These are phyloP conservation scores for Dimargaris xerosporica DNA, from an alignment of 192 early-diverging fungal species.

Conservation along the genomic window DNA sequence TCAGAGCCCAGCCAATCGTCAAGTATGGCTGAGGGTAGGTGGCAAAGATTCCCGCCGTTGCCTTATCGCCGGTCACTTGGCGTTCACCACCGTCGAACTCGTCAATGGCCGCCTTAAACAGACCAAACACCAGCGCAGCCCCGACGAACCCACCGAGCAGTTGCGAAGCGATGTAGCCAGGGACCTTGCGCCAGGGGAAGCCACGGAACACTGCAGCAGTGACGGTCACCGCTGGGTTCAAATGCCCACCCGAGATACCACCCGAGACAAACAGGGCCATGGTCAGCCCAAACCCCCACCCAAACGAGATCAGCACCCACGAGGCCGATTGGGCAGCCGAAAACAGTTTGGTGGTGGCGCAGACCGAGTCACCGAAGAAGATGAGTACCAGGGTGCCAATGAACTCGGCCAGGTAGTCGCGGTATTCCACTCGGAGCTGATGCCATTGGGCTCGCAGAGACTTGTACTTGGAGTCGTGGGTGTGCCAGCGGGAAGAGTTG, in stretches of 20 bases:
- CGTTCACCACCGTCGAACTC: slow-evolving; percentile 34
- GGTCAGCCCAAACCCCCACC: slow-evolving; percentile 45
- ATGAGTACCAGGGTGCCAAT: slow-evolving; percentile 54
- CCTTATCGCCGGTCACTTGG: slow-evolving; percentile 25
- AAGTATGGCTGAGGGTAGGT: slow-evolving; percentile 41
- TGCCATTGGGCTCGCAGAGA: not conserved
- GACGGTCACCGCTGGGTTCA: slow-evolving; percentile 66
- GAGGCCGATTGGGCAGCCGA: slow-evolving; percentile 23
- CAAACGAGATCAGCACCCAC: slow-evolving; percentile 38
- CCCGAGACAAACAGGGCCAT: slow-evolving; percentile 46
- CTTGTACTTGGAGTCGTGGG: no score
- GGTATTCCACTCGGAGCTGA: slow-evolving; percentile 8
- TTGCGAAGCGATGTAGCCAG: slow-evolving; percentile 49
- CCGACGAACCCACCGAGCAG: slow-evolving; percentile 52
- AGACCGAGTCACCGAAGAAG: slow-evolving; percentile 46
- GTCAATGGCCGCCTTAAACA: slow-evolving; percentile 42
- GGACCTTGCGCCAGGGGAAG: slow-evolving; percentile 53
- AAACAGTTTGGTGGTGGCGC: slow-evolving; percentile 27
- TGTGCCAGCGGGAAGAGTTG: no score
- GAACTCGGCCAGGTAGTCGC: slow-evolving; percentile 58
- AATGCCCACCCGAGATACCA: slow-evolving; percentile 53
- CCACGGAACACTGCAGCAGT: slow-evolving; percentile 46
- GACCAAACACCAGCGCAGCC: slow-evolving; percentile 47
- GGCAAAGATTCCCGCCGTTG: slow-evolving; percentile 47
- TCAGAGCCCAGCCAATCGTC: slow-evolving; percentile 33